Conservation (phyloP, 768 basidiomycete genomes). For the Leucosporidium yakuticum region DNA sequence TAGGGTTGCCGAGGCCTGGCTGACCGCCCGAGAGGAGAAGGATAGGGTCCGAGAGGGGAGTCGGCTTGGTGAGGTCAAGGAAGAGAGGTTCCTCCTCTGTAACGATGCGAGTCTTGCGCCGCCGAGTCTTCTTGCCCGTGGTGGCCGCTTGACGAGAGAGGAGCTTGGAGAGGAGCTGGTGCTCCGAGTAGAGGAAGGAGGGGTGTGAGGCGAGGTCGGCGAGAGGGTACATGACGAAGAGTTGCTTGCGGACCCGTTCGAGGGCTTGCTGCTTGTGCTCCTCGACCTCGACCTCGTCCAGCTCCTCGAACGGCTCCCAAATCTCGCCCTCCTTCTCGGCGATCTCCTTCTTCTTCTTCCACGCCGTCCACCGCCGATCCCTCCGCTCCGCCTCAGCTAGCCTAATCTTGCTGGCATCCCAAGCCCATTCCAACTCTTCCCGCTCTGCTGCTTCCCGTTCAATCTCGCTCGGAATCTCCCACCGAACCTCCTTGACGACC, state of each 20-base stretch:
- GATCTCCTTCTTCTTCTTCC: conserved; percentile 23
- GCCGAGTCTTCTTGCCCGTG: conserved; percentile 13
- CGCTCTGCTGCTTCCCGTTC: conserved; percentile 49
- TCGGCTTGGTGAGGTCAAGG: conserved; percentile 51
- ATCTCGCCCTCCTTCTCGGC: conserved; percentile 16
- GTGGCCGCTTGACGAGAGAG: conserved; percentile 24
- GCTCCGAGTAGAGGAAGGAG: conserved; percentile 30
- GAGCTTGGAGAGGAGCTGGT: conserved; percentile 23
- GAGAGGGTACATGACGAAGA: conserved; percentile 33
- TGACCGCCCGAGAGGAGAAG: conserved; percentile 54
- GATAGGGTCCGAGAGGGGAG: conserved; percentile 27
- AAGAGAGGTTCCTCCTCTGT: conserved; percentile 36
- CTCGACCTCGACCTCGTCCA: conserved; percentile 16
- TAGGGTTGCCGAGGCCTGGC: conserved; percentile 84
- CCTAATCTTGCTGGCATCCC: conserved; percentile 50
- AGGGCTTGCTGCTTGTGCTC: conserved; percentile 19
- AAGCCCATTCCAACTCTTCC: conserved; percentile 28
- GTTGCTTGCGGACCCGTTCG: conserved; percentile 13
- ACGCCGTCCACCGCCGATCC: conserved; percentile 56
- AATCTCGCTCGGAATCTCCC: conserved; percentile 57
- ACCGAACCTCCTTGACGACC: conserved; percentile 67
- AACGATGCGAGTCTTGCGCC: background rate
- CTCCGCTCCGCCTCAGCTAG: conserved; percentile 52
- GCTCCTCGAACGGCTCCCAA: conserved; percentile 24
- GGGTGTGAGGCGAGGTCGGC: conserved; percentile 29